Conservation (phyloP, 208 protist species). For the Trichomonas vaginalis region DNA sequence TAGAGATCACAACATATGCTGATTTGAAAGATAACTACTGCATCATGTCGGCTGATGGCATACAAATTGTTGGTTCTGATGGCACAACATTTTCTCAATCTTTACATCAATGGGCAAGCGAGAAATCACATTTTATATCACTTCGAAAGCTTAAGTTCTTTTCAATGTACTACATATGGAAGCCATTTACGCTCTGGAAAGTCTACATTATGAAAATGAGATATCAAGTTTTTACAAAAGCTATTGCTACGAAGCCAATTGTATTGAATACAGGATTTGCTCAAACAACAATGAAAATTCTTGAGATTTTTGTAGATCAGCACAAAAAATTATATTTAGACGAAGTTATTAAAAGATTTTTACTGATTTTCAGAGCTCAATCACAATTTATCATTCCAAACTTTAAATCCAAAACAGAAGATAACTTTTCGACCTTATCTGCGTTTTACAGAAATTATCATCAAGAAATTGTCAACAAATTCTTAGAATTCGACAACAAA, state of each 20-base stretch:
- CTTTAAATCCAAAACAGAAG: not conserved
- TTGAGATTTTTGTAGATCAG: not conserved
- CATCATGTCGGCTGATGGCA: not conserved
- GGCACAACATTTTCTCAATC: not conserved
- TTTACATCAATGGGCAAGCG: not conserved
- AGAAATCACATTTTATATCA: not conserved
- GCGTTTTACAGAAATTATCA: not conserved
- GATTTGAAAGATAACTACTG: not conserved
- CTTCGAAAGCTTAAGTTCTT: not conserved
- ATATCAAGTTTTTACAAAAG: not conserved
- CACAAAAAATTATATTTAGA: not conserved
- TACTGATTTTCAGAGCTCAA: not conserved
- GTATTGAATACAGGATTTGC: not conserved
- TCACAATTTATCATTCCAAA: not conserved
- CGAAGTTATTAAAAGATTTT: not conserved
- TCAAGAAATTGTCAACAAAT: not conserved
- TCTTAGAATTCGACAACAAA: not conserved
- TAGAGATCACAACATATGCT: not conserved
- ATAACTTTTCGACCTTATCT: not conserved
- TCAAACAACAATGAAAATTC: not conserved
- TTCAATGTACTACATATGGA: not conserved
- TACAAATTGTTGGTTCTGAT: not conserved
- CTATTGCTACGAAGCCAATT: not conserved
- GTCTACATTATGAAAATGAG: not conserved
- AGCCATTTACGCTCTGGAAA: not conserved